These are phyloP conservation scores for Avena atlantica DNA, from an alignment of 176 grass and related monocot genomes.

Conservation along the genomic window DNA sequence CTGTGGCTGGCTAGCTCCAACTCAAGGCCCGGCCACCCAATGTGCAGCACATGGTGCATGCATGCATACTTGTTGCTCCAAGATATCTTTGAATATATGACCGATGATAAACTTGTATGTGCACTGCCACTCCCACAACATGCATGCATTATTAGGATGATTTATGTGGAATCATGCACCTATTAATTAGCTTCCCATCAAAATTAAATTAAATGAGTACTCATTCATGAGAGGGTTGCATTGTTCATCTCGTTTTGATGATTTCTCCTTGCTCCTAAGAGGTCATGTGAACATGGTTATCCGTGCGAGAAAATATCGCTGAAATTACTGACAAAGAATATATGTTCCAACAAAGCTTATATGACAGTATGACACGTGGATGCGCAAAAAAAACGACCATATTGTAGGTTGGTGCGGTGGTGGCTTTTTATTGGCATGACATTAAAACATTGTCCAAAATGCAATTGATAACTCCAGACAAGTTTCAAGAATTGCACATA, in stretches of 20 bases:
- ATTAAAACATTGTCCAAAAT: constrained; percentile 24
- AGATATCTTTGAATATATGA: constrained; percentile 49
- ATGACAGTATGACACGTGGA: background rate
- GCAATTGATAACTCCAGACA: constrained; percentile 15
- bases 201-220: background rate
- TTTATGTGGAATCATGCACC: background rate
- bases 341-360: background rate
- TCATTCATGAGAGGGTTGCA: background rate
- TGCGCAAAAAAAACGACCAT: background rate
- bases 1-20: constrained; percentile 39
- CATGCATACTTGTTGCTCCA: constrained; percentile 35
- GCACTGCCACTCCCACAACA: constrained; percentile 43
- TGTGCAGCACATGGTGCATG: constrained; percentile 52
- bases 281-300: background rate
- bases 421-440: background rate
- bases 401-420: background rate
- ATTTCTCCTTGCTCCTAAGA: background rate
- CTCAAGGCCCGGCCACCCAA: constrained; percentile 43
- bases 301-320: background rate
- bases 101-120: constrained; percentile 16
- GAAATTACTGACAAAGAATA: background rate
- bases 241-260: background rate
- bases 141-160: background rate
- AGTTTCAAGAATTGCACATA: background rate
- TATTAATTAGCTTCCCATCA: background rate